Evolutionary conservation across 1,284 basidiomycete genomes (phyloP), one percentile per base, ranked within the genome.

Genomic region (Austroboletus sp.): DNA sequence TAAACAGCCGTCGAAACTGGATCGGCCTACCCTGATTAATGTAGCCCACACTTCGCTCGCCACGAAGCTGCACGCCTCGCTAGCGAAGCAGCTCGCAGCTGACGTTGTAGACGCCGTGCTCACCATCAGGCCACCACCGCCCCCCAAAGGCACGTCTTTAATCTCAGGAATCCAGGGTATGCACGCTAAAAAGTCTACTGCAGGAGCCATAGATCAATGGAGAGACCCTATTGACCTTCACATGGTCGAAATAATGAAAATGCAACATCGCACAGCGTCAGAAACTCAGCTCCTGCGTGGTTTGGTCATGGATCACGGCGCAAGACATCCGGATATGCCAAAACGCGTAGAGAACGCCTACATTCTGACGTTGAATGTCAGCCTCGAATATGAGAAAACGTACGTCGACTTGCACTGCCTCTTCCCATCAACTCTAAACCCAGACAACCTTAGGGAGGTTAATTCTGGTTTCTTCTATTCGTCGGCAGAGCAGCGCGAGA

Each of bases 231-330:
- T 99, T 63, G 96, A 99, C 72, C 72, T 99, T 53, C 95, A 98
- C 72, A 99, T 99, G 96, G 78, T 99, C 46, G 96, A 99, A 70
- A 85, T 98, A 58, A 98, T 98, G 95, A 98, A 98, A 76, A 99
- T 99, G 96, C 95, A 98, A 69, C 96, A 99, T 73, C 86, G 93
- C 62, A 94, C 88, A 43, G 93, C 96, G 49, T 93, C 91, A 36
- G 96, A 99, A 70, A 98, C 96, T n/a, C 89, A 96, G 66, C 81
- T 99, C 42, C 75, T 99, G 57, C 86, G 89, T 57, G 96, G 96
- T 43, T 76, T 98, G 47, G 96, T 99, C 39, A 75, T 99, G 60
- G 87, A 90, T 68, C 92, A 99, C 66, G 96, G 96, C 55, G 93
- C 91, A 40, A 75, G 96, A 55, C 96, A 99, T 71, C 94, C 95